Conservation (phyloP, 108 stramenopile species). For the Phaeodactylum tricornutum region DNA sequence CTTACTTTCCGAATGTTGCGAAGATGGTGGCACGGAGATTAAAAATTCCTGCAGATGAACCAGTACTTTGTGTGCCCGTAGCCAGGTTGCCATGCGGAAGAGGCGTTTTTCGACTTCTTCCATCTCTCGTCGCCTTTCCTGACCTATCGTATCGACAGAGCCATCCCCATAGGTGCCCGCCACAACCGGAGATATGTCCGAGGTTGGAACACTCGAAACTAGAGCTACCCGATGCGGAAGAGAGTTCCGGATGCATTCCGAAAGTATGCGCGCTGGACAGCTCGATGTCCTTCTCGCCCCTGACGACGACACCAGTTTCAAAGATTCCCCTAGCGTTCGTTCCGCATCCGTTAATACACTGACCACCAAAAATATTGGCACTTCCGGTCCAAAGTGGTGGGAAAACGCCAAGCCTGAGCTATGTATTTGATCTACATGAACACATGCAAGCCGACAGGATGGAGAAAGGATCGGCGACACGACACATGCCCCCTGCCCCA, state of each 20-base stretch:
- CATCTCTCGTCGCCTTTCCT: background rate
- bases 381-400: conserved; percentile 35
- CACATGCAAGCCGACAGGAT: conserved; percentile 36
- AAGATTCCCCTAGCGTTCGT: conserved; percentile 19
- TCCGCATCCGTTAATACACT: conserved; percentile 22
- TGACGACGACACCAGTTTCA: conserved; percentile 9
- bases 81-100: conserved; percentile 55
- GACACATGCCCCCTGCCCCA: conserved; percentile 38
- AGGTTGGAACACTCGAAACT: background rate
- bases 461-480: conserved; percentile 40
- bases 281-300: too few relatives aligned
- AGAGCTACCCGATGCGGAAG: background rate
- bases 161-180: background rate
- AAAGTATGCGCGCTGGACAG: too few relatives aligned
- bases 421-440: conserved; percentile 24
- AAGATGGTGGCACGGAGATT: conserved; percentile 2
- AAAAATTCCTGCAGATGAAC: conserved; percentile 48
- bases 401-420: conserved; percentile 50
- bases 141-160: background rate
- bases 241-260: background rate
- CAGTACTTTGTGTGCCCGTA: conserved; percentile 43
- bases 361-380: conserved; percentile 29
- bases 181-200: background rate
- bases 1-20: background rate
- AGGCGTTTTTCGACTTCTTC: conserved; percentile 37